Conservation (phyloP, 345 rosid species). For the Chamaenerion angustifolium region DNA sequence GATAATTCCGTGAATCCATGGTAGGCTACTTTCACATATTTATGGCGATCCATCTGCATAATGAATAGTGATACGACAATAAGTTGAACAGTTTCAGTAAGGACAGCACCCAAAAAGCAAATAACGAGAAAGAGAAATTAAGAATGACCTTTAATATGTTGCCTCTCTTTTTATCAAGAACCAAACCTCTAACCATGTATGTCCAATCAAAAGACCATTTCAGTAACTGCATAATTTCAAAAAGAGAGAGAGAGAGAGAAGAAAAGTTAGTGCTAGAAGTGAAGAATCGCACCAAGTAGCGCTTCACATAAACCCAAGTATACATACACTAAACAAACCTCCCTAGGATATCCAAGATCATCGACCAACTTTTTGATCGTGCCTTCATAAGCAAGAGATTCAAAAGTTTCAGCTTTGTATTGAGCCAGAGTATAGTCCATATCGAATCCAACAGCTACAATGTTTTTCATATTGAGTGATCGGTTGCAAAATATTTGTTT, state of each 20-base stretch:
- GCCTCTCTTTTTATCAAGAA: slow-evolving; percentile 92
- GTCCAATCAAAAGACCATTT: slow-evolving; percentile 84
- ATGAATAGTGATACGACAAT: slow-evolving; percentile 9
- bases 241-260: neutral
- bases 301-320: too few species aligned
- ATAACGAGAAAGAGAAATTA: neutral
- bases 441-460: slow-evolving; percentile 87
- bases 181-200: slow-evolving; percentile 96
- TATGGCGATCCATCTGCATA: slow-evolving; percentile 91
- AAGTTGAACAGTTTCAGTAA: neutral
- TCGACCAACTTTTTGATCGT: slow-evolving; percentile 73
- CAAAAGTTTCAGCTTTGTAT: slow-evolving; percentile 90
- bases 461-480: slow-evolving; percentile 86
- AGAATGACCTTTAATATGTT: slow-evolving; percentile 70
- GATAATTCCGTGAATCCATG: slow-evolving; percentile 90
- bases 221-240: slow-evolving; percentile 35
- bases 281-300: too few species aligned
- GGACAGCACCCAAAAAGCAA: neutral
- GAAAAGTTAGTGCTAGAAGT: too few species aligned
- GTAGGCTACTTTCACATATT: slow-evolving; percentile 93
- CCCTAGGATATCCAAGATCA: slow-evolving; percentile 77
- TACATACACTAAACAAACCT: slow-evolving; percentile 39
- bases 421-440: slow-evolving; percentile 99
- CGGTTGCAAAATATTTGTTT: slow-evolving; percentile 92
- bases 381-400: slow-evolving; percentile 87